Conservation (phyloP, 768 basidiomycete genomes). For the Rubroboletus pulcherrimus region DNA sequence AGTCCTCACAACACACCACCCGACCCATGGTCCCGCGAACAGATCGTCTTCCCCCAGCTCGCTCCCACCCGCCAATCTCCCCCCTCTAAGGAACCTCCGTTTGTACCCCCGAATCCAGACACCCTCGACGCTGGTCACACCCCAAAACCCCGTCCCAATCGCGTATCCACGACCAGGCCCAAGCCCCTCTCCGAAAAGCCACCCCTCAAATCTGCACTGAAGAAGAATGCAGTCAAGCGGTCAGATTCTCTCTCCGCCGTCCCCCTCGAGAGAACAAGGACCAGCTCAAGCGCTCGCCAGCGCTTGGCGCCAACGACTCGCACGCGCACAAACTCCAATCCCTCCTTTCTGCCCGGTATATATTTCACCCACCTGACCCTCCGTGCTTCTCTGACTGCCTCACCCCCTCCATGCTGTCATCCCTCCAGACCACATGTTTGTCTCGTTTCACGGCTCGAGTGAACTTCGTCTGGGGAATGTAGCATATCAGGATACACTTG, state of each 20-base stretch:
- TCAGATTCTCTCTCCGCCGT: conserved; percentile 21
- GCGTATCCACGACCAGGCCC: conserved; percentile 30
- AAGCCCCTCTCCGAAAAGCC: conserved; percentile 27
- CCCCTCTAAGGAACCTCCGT: conserved; percentile 18
- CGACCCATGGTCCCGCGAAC: conserved; percentile 34
- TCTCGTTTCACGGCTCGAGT: conserved; percentile 63
- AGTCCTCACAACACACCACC: conserved; percentile 30
- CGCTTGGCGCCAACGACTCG: conserved; percentile 33
- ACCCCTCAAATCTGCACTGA: conserved; percentile 57
- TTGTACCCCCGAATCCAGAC: conserved; percentile 27
- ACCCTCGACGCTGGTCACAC: conserved; percentile 12
- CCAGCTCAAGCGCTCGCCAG: conserved; percentile 37
- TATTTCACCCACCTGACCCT: not conserved
- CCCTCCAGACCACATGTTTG: conserved; percentile 63
- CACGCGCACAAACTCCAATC: conserved; percentile 34
- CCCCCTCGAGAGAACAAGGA: conserved; percentile 38
- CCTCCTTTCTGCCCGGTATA: conserved; percentile 32
- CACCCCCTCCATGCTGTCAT: conserved; percentile 21
- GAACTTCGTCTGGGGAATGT: conserved; percentile 51
- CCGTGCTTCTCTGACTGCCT: conserved; percentile 21
- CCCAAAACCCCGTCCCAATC: conserved; percentile 35
- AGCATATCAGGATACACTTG: conserved; percentile 49
- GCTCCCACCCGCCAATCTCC: conserved; percentile 16
- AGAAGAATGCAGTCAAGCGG: conserved; percentile 37
- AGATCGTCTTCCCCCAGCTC: conserved; percentile 29